Evolutionary conservation across 164 flowering plant species (phyloP).

Genomic region (Tetrastigma voinierianum): DNA sequence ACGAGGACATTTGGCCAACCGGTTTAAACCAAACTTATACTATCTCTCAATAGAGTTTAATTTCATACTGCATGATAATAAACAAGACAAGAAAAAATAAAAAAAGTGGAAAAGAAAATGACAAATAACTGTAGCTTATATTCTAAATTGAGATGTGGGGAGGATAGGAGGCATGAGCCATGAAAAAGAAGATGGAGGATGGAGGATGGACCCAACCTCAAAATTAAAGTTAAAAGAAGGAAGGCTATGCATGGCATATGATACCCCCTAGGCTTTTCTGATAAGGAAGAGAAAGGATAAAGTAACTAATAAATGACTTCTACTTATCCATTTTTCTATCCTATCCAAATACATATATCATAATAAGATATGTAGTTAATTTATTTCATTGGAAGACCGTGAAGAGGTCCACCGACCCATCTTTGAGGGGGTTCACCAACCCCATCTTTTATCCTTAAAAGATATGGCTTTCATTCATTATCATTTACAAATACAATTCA

Average conservation of each 20-base stretch:
- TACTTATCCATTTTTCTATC: conserved; percentile 3
- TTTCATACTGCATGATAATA: too few relatives aligned
- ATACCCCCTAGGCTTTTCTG: background rate
- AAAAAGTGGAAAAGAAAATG: too few relatives aligned
- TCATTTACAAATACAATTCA: background rate
- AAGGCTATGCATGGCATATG: background rate
- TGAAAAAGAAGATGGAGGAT: background rate
- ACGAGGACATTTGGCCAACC: too few relatives aligned
- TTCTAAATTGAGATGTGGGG: too few relatives aligned
- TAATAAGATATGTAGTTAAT: conserved; percentile 12
- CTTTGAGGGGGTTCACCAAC: too few relatives aligned
- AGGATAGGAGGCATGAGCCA: too few relatives aligned
- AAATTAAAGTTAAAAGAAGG: background rate
- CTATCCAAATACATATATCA: background rate
- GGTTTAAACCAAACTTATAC: too few relatives aligned
- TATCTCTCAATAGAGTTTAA: too few relatives aligned
- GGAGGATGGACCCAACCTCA: background rate
- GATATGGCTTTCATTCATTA: background rate
- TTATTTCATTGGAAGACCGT: conserved; percentile 12
- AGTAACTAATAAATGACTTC: conserved; percentile 1
- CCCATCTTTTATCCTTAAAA: background rate
- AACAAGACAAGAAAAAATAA: too few relatives aligned
- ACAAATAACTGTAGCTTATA: too few relatives aligned
- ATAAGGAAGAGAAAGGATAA: background rate
- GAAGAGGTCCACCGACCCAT: conserved; percentile 4